phyloP scores from a whole-genome alignment of 2,329 filamentous ascomycete species.

The Paraphaeosphaeria minitans region DNA sequence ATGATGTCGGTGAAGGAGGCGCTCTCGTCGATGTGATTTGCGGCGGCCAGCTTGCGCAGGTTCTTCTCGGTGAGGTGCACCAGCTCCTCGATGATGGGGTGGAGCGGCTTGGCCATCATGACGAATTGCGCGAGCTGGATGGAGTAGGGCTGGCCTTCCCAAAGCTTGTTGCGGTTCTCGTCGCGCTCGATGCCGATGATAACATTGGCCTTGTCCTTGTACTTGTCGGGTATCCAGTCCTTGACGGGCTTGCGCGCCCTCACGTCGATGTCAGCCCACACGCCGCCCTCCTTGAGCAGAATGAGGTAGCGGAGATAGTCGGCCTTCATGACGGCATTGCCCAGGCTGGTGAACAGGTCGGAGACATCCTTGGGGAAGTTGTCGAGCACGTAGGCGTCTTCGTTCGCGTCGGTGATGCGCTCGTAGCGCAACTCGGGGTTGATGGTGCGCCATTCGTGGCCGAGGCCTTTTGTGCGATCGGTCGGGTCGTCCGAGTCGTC shows the following conservation, averaged over 20 bases:
- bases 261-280: slow-evolving; percentile 11
- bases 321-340: slow-evolving; percentile 7
- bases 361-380: slow-evolving; percentile 8
- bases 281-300: slow-evolving; percentile 10
- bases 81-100: slow-evolving; percentile 10
- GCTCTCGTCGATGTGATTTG: neutral
- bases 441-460: slow-evolving; percentile 10
- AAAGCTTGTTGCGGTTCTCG: slow-evolving; percentile 5
- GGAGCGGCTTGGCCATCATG: slow-evolving; percentile 6
- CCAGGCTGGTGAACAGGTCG: slow-evolving; percentile 3
- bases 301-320: slow-evolving; percentile 12
- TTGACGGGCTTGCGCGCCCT: slow-evolving; percentile 8
- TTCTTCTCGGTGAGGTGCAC: slow-evolving; percentile 10
- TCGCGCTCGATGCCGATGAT: slow-evolving; percentile 12
- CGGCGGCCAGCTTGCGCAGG: neutral
- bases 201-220: slow-evolving; percentile 8
- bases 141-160: slow-evolving; percentile 7
- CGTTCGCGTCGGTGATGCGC: slow-evolving; percentile 9
- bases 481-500: slow-evolving; percentile 7
- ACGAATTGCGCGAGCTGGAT: slow-evolving; percentile 11
- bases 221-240: slow-evolving; percentile 4
- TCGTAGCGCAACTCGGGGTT: slow-evolving; percentile 12
- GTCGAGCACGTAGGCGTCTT: slow-evolving; percentile 8
- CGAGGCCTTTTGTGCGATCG: slow-evolving; percentile 2
- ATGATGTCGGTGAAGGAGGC: slow-evolving; percentile 9